Base-by-base conservation (phyloP, 2,329 filamentous ascomycete genomes). In the Fusarium torreyae region DNA sequence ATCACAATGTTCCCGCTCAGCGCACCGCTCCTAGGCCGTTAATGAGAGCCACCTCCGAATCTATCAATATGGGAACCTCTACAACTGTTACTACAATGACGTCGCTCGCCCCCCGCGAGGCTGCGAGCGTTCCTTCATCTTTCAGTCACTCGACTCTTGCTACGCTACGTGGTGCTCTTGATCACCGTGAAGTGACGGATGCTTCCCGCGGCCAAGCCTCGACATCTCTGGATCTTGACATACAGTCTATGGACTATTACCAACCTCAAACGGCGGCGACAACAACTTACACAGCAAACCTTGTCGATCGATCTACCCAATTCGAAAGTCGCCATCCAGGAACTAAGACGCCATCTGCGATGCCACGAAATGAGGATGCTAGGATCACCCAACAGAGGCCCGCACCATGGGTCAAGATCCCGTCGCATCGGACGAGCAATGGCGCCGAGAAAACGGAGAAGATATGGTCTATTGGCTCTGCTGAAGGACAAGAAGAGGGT, bases 391-490 rank as follows among this genome's bases (percentile, higher is more conserved):
- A 66, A 13, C 57, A 55, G 43, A 69, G 74, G 33, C 69, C 72
- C 31, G 59, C 52, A 22, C 57, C 52, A 20, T 69, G 70, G 58
- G 33, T 75, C 78, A 57, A 80, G 79, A 76, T 81, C 77, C 82
- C 85, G 6, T 81, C 85, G 5, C 81, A 84, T 49, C 80, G 82
- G 11, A 63, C 81, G 14, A 81, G 36, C 81, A 18, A 77, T 80
- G 64, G 84, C 79, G 0, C 79, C 1, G 88, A 90, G 74, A 90
- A 89, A 75, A 86, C 84, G 18, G 88, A 89, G 75, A 90, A 90
- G 75, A 85, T 86, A 34, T 90, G 88, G 88, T 90, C 88, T 20
- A 90, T 91, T 75, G 87, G 86, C 6, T 82, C 85, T 22, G 83
- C 80, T 10, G 83, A 86, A 53, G 77, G 83, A 43, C 77, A 81